These are phyloP conservation scores for Picochlorum sp. DNA, from an alignment of 139 green algal species.

Conservation along the genomic window DNA sequence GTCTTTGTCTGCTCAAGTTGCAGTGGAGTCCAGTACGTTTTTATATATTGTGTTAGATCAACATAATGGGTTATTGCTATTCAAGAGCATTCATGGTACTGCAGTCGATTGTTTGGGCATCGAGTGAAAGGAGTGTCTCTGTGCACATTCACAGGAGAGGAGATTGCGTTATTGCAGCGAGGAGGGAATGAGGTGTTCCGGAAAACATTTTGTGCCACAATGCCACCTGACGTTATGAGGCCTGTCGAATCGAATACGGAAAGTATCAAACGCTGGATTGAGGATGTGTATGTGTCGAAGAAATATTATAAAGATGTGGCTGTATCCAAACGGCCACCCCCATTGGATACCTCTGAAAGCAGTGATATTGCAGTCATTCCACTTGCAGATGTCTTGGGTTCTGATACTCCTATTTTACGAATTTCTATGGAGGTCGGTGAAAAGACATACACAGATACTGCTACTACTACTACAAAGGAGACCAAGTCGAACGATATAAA, in stretches of 20 bases:
- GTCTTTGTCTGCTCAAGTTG: conserved; percentile 76
- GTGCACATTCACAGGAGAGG: conserved; percentile 65
- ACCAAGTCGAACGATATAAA: background rate
- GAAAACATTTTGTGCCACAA: conserved; percentile 25
- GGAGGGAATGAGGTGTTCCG: conserved; percentile 62
- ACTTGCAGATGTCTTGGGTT: background rate
- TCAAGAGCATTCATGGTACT: background rate
- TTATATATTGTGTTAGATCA: background rate
- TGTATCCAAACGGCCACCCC: no score
- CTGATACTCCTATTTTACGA: background rate
- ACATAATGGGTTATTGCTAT: background rate
- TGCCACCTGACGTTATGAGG: conserved; percentile 21
- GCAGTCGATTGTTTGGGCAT: conserved; percentile 71
- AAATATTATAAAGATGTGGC: conserved; percentile 18
- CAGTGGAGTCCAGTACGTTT: conserved; percentile 70
- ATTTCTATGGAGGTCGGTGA: background rate
- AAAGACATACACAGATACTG: no score
- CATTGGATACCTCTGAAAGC: background rate
- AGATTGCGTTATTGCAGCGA: conserved; percentile 45
- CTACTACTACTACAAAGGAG: no score
- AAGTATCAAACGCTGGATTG: conserved; percentile 37
- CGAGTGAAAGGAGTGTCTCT: conserved; percentile 72
- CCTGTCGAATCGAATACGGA: conserved; percentile 26
- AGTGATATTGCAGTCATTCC: background rate
- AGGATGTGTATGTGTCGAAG: conserved; percentile 32